These are phyloP conservation scores for Zancudomyces culisetae DNA, from an alignment of 371 early-diverging fungal species.

Conservation along the genomic window DNA sequence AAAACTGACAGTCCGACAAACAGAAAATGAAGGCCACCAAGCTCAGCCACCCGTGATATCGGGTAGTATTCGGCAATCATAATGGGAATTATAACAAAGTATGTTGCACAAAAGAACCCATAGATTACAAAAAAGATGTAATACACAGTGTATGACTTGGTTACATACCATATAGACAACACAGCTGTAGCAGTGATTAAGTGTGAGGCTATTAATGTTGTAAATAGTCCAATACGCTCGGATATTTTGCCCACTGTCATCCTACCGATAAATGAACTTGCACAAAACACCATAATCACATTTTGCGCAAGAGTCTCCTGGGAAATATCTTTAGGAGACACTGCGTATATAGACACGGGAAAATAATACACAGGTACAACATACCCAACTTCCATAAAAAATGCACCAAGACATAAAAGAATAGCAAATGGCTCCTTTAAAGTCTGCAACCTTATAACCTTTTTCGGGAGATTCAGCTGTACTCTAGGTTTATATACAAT, in stretches of 20 bases:
- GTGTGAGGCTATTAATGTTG: slow-evolving; percentile 19
- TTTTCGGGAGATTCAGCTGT: not conserved
- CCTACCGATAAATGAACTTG: not conserved
- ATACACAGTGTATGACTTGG: slow-evolving; percentile 17
- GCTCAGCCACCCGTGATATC: slow-evolving; percentile 12
- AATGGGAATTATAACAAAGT: slow-evolving; percentile 26
- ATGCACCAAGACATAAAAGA: not conserved
- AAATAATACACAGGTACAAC: not conserved
- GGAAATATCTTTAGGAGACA: too few relatives aligned
- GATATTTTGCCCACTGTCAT: slow-evolving; percentile 20
- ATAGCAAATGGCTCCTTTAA: not conserved
- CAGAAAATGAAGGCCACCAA: slow-evolving; percentile 10
- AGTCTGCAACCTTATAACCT: not conserved
- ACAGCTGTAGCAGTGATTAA: slow-evolving; percentile 5
- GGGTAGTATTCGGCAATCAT: slow-evolving; percentile 20
- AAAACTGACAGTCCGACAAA: slow-evolving; percentile 8
- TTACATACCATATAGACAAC: slow-evolving; percentile 2
- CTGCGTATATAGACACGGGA: not conserved
- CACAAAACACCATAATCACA: not conserved
- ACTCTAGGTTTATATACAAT: not conserved
- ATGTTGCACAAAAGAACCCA: slow-evolving; percentile 26
- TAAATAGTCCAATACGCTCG: slow-evolving; percentile 35
- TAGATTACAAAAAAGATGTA: slow-evolving; percentile 23
- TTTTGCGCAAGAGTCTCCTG: not conserved
- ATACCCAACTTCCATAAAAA: not conserved